phyloP scores from a whole-genome alignment of 805 yeast species.

The Candida taoyuanica region DNA sequence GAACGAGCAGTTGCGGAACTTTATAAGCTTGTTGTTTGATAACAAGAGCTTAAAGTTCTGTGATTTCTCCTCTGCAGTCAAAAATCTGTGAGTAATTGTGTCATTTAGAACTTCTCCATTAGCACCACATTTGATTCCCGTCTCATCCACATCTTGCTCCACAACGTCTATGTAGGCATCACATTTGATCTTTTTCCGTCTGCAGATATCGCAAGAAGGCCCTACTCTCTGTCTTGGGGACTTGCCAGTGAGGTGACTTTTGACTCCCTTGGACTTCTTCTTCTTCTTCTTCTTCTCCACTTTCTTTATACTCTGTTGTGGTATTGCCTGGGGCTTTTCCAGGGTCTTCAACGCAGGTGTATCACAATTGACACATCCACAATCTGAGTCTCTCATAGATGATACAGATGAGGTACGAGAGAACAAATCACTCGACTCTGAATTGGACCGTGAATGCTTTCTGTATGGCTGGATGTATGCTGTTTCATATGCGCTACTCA shows the following conservation, averaged over 20 bases:
- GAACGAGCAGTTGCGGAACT: conserved; percentile 19
- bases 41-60: conserved; percentile 14
- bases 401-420: conserved; percentile 4
- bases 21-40: conserved; percentile 15
- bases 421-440: conserved; percentile 1
- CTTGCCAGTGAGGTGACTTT: conserved; percentile 16
- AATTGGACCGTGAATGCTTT: not conserved
- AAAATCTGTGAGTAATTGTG: not conserved
- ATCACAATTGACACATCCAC: conserved; percentile 4
- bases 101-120: not conserved
- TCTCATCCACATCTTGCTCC: conserved; percentile 4
- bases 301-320: not conserved
- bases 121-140: too few species aligned
- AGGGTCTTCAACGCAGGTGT: not conserved
- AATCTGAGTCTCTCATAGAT: conserved; percentile 1
- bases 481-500: not conserved
- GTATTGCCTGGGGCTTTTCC: not conserved
- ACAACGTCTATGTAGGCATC: conserved; percentile 55
- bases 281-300: not conserved
- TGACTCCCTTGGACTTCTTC: conserved; percentile 1
- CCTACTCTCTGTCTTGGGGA: conserved; percentile 59
- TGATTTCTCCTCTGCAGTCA: conserved; percentile 4
- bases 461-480: not conserved
- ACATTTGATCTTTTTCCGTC: conserved; percentile 67
- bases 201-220: conserved; percentile 70